These are phyloP conservation scores for Phytophthora fragariae DNA, from an alignment of 352 stramenopile species.

Conservation along the genomic window DNA sequence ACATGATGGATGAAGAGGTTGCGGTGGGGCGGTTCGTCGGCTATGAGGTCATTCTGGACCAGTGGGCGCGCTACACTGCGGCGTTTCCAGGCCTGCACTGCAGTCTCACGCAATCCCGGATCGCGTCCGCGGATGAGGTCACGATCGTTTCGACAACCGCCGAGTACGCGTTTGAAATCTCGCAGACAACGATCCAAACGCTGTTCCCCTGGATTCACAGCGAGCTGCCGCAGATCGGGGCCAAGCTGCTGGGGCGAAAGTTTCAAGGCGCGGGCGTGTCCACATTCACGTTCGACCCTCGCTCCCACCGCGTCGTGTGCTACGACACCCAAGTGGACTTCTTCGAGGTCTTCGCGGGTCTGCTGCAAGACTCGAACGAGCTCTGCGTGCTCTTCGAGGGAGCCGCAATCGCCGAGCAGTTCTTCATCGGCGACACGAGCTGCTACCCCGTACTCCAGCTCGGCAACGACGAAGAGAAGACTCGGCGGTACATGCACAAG, in stretches of 20 bases:
- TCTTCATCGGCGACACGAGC: constrained; percentile 51
- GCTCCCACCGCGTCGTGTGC: constrained; percentile 48
- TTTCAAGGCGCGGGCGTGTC: constrained; percentile 45
- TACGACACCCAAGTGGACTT: constrained; percentile 63
- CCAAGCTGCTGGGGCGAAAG: constrained; percentile 40
- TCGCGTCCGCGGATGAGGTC: constrained; percentile 29
- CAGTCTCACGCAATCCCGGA: constrained; percentile 30
- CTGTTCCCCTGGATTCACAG: constrained; percentile 54
- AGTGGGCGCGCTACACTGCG: constrained; percentile 58
- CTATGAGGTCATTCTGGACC: constrained; percentile 40
- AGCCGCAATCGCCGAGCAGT: constrained; percentile 56
- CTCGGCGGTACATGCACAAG: constrained; percentile 16
- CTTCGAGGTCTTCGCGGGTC: constrained; percentile 45
- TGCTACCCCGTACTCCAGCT: constrained; percentile 22
- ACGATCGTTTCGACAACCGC: constrained; percentile 49
- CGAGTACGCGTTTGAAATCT: constrained; percentile 51
- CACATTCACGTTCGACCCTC: constrained; percentile 56
- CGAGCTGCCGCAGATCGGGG: constrained; percentile 35
- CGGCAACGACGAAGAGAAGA: constrained; percentile 18
- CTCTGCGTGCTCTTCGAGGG: constrained; percentile 51
- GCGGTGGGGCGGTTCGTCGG: constrained; percentile 38
- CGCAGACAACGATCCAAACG: constrained; percentile 48
- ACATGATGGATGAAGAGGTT: constrained; percentile 58
- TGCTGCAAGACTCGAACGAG: constrained; percentile 51
- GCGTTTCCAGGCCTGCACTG: constrained; percentile 46